Conservation (phyloP, 345 rosid species). For the Cardiospermum halicacabum region DNA sequence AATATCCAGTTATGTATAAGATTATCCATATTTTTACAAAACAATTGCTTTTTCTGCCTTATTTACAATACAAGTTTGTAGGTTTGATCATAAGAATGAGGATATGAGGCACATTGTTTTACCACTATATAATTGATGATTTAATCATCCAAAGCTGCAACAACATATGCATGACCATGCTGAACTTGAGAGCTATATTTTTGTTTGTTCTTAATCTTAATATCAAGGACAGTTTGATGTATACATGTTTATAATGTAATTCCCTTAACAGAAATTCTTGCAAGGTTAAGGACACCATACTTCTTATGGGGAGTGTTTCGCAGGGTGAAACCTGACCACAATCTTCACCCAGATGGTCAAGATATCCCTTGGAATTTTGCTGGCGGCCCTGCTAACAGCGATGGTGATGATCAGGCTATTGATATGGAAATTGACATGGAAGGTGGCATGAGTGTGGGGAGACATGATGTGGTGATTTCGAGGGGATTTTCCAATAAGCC, state of each 20-base stretch:
- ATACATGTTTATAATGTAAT: not conserved
- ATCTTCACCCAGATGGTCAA: not conserved
- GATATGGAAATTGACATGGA: conserved; percentile 38
- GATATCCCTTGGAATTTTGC: conserved; percentile 8
- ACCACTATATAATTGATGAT: too few species aligned
- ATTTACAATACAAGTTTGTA: too few species aligned
- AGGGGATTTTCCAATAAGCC: conserved; percentile 6
- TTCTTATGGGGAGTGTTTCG: conserved; percentile 46
- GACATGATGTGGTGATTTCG: conserved; percentile 19
- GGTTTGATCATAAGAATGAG: too few species aligned
- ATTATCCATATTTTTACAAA: too few species aligned
- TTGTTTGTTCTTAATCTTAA: not conserved
- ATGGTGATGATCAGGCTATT: not conserved
- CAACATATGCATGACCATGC: too few species aligned
- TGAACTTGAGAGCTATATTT: not conserved
- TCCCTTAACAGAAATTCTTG: conserved; percentile 22
- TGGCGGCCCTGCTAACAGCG: conserved; percentile 1
- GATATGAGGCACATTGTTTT: too few species aligned
- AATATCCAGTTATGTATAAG: too few species aligned
- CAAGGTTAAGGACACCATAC: conserved; percentile 11
- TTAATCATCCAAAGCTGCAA: too few species aligned
- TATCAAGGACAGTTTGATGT: not conserved
- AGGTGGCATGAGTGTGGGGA: conserved; percentile 26
- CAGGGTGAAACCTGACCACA: conserved; percentile 9
- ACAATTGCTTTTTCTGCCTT: too few species aligned